These are phyloP conservation scores for Cladorrhinum sp. DNA, from an alignment of 2,329 filamentous ascomycete species.

Conservation along the genomic window DNA sequence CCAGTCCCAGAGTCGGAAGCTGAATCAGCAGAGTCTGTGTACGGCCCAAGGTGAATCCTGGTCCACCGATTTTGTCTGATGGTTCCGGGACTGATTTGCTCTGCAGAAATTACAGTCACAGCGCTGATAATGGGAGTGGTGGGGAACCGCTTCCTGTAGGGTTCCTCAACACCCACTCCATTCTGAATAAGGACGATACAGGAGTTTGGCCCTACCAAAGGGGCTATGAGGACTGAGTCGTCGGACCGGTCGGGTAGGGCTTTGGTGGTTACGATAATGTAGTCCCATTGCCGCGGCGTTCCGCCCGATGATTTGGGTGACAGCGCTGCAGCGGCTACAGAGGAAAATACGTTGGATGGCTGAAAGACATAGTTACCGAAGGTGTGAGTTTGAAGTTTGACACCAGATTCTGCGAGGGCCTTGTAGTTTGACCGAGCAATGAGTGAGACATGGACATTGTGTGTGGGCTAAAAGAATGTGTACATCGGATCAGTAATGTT, in stretches of 20 bases:
- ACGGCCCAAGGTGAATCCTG: slow-evolving; percentile 66
- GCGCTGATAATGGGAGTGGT: slow-evolving; percentile 60
- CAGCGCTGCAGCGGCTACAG: slow-evolving; percentile 52
- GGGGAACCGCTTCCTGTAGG: slow-evolving; percentile 62
- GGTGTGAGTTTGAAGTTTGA: slow-evolving; percentile 61
- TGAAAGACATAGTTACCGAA: slow-evolving; percentile 66
- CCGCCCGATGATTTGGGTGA: slow-evolving; percentile 14
- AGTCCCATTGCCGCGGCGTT: slow-evolving; percentile 44
- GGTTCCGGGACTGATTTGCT: slow-evolving; percentile 59
- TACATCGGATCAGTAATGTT: background rate
- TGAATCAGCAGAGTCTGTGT: slow-evolving; percentile 42
- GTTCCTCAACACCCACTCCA: slow-evolving; percentile 66
- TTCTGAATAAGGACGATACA: slow-evolving; percentile 69
- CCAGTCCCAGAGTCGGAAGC: background rate
- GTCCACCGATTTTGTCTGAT: slow-evolving; percentile 74
- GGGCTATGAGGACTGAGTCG: slow-evolving; percentile 59
- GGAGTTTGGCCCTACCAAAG: slow-evolving; percentile 53
- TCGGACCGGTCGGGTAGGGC: slow-evolving; percentile 63
- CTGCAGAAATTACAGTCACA: slow-evolving; percentile 67
- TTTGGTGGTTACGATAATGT: slow-evolving; percentile 68
- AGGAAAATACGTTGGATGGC: slow-evolving; percentile 61
- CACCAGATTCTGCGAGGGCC: slow-evolving; percentile 58
- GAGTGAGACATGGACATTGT: slow-evolving; percentile 61
- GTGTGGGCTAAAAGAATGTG: slow-evolving; percentile 37
- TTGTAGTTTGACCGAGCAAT: slow-evolving; percentile 73